Evolutionary conservation across 495 filamentous ascomycete species (phyloP).

Genomic region (Bacidia rubella): DNA sequence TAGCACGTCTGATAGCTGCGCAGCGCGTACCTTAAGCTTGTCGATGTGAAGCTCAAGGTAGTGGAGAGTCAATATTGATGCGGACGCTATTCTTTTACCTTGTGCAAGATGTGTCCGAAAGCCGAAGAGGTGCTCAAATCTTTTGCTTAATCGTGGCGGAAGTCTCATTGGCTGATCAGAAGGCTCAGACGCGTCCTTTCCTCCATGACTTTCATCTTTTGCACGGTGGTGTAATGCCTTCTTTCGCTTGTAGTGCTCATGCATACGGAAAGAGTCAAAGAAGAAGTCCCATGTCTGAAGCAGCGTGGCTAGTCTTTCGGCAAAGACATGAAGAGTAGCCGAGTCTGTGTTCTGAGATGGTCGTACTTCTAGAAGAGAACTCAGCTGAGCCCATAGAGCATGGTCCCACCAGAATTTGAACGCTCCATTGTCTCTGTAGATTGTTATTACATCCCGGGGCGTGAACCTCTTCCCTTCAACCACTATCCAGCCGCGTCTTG

Average conservation of each 20-base stretch:
- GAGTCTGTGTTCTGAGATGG: neutral
- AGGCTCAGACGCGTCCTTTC: too few relatives aligned
- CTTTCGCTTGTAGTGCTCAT: too few relatives aligned
- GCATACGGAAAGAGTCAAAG: too few relatives aligned
- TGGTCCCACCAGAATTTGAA: conserved; percentile 12
- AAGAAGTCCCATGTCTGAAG: neutral
- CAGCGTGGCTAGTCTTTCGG: neutral
- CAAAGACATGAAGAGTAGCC: neutral
- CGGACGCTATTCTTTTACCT: neutral
- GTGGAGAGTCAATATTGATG: conserved; percentile 1
- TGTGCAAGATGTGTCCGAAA: neutral
- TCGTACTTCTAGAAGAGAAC: neutral
- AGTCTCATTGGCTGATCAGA: neutral
- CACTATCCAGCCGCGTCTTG: conserved; percentile 2
- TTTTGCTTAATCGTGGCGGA: neutral
- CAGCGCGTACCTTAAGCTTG: neutral
- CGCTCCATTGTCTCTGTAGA: conserved; percentile 5
- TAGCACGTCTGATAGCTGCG: neutral
- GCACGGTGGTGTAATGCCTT: too few relatives aligned
- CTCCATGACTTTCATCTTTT: too few relatives aligned
- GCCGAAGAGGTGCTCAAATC: neutral
- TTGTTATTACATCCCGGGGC: conserved; percentile 6
- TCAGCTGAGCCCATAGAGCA: conserved; percentile 12
- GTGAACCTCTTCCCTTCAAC: neutral
- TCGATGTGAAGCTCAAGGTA: neutral